Evolutionary conservation across 257 asterid species (phyloP).

Genomic region (Haberlea rhodopensis): DNA sequence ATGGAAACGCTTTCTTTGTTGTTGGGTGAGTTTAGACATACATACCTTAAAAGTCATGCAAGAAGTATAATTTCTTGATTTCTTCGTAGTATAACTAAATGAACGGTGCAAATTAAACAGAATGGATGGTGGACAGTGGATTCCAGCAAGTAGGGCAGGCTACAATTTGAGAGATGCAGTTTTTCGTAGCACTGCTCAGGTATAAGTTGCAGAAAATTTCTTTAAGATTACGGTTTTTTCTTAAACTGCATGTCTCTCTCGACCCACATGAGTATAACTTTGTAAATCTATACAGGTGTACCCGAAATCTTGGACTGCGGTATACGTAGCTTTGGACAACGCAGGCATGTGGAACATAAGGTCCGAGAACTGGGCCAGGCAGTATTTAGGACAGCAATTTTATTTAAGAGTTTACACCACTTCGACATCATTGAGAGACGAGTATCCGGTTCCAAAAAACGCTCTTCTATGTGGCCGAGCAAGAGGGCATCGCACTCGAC

Average conservation of each 20-base stretch:
- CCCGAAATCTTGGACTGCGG: constrained; percentile 88
- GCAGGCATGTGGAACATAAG: constrained; percentile 96
- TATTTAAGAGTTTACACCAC: constrained; percentile 71
- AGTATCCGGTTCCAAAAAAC: constrained; percentile 76
- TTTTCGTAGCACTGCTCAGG: constrained; percentile 82
- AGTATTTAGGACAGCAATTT: constrained; percentile 89
- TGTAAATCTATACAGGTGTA: constrained; percentile 52
- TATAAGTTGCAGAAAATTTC: constrained; percentile 1
- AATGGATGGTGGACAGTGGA: constrained; percentile 94
- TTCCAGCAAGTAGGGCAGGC: constrained; percentile 49
- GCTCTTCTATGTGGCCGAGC: constrained; percentile 90
- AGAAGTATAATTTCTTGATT: not conserved
- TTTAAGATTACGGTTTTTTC: too few relatives aligned
- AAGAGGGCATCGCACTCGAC: constrained; percentile 67
- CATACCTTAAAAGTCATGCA: not conserved
- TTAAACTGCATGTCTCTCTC: not conserved
- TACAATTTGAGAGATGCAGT: constrained; percentile 85
- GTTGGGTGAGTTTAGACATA: constrained; percentile 58
- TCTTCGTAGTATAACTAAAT: not conserved
- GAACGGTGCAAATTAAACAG: constrained; percentile 37
- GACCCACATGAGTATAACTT: not conserved
- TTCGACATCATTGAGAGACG: constrained; percentile 67
- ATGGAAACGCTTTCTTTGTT: constrained; percentile 85
- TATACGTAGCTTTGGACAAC: constrained; percentile 79
- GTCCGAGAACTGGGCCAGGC: constrained; percentile 91